These are phyloP conservation scores for Epichloe bromicola DNA, from an alignment of 2,329 filamentous ascomycete genomes.

Conservation along the genomic window DNA sequence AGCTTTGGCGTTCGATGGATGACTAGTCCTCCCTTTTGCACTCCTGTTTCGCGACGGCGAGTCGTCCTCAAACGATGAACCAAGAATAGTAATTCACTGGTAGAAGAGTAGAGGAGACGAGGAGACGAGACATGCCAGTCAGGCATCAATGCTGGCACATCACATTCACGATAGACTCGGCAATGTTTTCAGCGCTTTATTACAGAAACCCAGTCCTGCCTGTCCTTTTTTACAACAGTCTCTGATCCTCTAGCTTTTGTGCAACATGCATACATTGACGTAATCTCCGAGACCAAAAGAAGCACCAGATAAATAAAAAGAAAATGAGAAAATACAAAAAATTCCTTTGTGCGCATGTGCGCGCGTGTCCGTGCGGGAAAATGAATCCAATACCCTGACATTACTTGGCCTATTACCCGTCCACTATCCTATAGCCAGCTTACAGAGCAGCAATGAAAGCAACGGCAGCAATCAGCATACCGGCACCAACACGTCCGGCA, in stretches of 20 bases:
- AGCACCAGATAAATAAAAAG: neutral
- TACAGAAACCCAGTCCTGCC: slow-evolving; percentile 20
- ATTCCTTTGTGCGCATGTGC: neutral
- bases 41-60: too few relatives aligned
- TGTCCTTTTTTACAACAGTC: slow-evolving; percentile 6
- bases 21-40: too few relatives aligned
- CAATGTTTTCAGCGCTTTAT: slow-evolving; percentile 9
- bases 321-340: slow-evolving; percentile 1
- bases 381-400: neutral
- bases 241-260: neutral
- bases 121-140: too few relatives aligned
- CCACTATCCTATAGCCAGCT: slow-evolving; percentile 9
- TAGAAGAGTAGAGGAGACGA: too few relatives aligned
- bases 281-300: neutral
- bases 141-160: too few relatives aligned
- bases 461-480: slow-evolving; percentile 32
- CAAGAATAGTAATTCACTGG: too few relatives aligned
- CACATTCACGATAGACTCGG: too few relatives aligned
- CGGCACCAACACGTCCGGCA: slow-evolving; percentile 26
- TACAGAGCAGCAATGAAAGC: slow-evolving; percentile 34
- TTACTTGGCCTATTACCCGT: too few relatives aligned
- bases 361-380: neutral
- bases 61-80: too few relatives aligned
- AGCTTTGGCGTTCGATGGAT: too few relatives aligned
- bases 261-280: slow-evolving; percentile 7